Evolutionary conservation across 257 asterid species (phyloP).

Genomic region (Henckelia pumila): DNA sequence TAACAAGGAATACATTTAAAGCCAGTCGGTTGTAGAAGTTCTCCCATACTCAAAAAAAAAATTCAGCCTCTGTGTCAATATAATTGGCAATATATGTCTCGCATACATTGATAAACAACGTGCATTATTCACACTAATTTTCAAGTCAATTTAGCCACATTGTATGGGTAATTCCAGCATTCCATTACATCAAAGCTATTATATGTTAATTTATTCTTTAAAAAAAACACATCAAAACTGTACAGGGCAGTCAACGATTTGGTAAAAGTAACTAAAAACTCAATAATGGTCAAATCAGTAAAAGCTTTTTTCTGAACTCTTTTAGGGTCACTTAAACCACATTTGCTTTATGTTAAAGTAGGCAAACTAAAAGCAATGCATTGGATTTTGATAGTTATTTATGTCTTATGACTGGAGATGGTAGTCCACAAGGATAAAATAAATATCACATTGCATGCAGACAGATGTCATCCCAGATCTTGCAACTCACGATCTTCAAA

Average conservation of each 20-base stretch:
- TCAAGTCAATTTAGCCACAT: background rate
- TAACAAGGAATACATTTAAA: no score
- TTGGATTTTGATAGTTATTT: no score
- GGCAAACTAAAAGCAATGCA: background rate
- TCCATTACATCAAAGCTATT: constrained; percentile 2
- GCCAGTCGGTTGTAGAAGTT: background rate
- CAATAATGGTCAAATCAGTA: constrained; percentile 3
- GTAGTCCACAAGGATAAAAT: background rate
- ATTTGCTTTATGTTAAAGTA: background rate
- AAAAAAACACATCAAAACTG: background rate
- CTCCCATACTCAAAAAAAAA: background rate
- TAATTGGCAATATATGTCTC: background rate
- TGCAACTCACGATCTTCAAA: background rate
- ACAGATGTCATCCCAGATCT: background rate
- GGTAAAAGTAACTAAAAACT: constrained; percentile 2
- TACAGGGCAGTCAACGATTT: constrained; percentile 8
- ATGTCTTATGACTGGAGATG: background rate
- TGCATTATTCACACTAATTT: background rate
- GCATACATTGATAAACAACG: background rate
- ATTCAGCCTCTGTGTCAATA: background rate
- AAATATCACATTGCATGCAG: background rate
- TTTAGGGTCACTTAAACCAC: background rate
- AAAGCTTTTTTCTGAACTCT: constrained; percentile 10
- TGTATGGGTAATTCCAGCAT: constrained; percentile 1
- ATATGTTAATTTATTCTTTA: background rate